Evolutionary conservation across 2,329 filamentous ascomycete species (phyloP), one percentile per base, ranked within the genome.

Genomic region (Cercospora sojina): DNA sequence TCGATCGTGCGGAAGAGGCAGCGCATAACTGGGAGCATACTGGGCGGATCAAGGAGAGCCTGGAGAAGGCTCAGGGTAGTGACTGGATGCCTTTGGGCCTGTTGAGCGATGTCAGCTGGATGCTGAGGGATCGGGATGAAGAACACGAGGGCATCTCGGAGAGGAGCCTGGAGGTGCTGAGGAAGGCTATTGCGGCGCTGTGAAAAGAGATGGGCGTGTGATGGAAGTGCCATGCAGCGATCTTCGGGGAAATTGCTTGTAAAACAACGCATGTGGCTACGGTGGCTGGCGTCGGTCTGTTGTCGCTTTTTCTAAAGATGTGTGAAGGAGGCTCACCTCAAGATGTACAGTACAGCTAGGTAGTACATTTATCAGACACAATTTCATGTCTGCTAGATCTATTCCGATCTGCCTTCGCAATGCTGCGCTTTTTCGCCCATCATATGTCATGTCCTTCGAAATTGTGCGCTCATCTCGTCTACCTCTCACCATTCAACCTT

Each of bases 1-100:
- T 99, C 68, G 89, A 93, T 75, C 83, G 90, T 23, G 95, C 95
- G 0, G 95, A 99, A 79, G 87, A 89, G 23, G 95, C 95, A 5
- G 95, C 95, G 1, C 88, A 85, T 72, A 91, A 93, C 74, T 98
- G 95, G 93, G 95, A 99, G 81, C 93, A 97, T 78, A 98, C 95
- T 0, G 94, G 91, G 72, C 85, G 92, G 20, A 84, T 98, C 69
- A 95, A 93, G 79, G 93, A 97, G 78, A 93, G 91, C 66, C 82
- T 97, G 67, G 92, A 97, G 73, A 88, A 88, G 73, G 91, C 90
- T 13, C 79, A 79, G 69, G 79, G 79, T 27, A 91, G 89, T 77
- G 91, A 90, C 57, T 93, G 93, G 74, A 87, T 98, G 64, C 92
- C 92, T 0, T 80, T 98, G 16, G 94, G 94, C 0, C 81, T 96